These are phyloP conservation scores for Fusarium multiceps DNA, from an alignment of 2,329 filamentous ascomycete species.

Conservation along the genomic window DNA sequence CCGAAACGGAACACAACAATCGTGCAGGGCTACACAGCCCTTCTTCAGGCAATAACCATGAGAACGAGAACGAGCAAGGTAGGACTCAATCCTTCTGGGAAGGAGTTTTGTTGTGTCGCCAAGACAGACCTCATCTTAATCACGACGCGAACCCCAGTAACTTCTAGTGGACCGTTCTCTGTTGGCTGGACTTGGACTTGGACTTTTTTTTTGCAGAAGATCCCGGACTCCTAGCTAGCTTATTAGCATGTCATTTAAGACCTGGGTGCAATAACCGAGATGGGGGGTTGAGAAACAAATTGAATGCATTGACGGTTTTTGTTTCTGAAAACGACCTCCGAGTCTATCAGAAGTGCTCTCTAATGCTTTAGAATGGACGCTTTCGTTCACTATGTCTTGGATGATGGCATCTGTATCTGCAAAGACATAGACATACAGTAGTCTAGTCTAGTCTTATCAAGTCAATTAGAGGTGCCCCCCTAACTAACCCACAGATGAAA, in stretches of 20 bases:
- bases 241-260: slow-evolving; percentile 14
- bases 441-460: background rate
- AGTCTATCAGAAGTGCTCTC: background rate
- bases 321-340: slow-evolving; percentile 3
- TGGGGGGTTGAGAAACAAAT: slow-evolving; percentile 8
- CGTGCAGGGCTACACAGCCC: slow-evolving; percentile 34
- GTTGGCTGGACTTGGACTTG: background rate
- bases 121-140: slow-evolving; percentile 47
- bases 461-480: slow-evolving; percentile 4
- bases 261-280: slow-evolving; percentile 7
- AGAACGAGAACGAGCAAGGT: slow-evolving; percentile 30
- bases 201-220: slow-evolving; percentile 14
- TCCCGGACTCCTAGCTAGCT: slow-evolving; percentile 8
- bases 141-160: slow-evolving; percentile 32
- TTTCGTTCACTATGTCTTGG: slow-evolving; percentile 2
- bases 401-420: background rate
- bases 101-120: slow-evolving; percentile 30
- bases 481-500: slow-evolving; percentile 8
- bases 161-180: slow-evolving; percentile 29
- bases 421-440: background rate
- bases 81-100: slow-evolving; percentile 36
- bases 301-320: slow-evolving; percentile 1
- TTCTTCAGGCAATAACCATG: slow-evolving; percentile 6
- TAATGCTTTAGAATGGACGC: slow-evolving; percentile 1
- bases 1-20: slow-evolving; percentile 25